Conservation (phyloP, 1,284 basidiomycete species). For the Ceratobasidium sp. region DNA sequence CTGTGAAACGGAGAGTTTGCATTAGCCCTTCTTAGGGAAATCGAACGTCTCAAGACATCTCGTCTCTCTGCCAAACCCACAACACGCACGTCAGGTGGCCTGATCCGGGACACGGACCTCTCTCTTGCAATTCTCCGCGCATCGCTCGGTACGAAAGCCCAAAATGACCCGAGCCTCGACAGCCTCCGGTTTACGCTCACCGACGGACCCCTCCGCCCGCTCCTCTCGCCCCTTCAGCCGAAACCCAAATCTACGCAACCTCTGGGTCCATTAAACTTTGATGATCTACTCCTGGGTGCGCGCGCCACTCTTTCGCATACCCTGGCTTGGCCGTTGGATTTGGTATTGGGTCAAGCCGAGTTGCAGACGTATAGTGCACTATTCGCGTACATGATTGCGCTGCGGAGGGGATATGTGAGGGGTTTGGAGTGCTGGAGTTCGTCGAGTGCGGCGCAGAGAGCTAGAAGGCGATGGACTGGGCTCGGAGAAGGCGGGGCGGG, state of each 20-base stretch:
- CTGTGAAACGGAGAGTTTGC: slow-evolving; percentile 86
- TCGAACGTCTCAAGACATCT: slow-evolving; percentile 77
- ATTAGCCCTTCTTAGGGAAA: slow-evolving; percentile 74
- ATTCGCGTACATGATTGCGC: slow-evolving; percentile 81
- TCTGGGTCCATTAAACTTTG: slow-evolving; percentile 61
- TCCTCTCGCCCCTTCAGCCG: slow-evolving; percentile 66
- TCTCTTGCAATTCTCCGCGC: slow-evolving; percentile 81
- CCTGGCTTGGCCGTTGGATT: slow-evolving; percentile 82
- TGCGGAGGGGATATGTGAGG: slow-evolving; percentile 80
- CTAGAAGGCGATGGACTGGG: slow-evolving; percentile 81
- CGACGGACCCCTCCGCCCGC: slow-evolving; percentile 75
- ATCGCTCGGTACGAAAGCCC: slow-evolving; percentile 82
- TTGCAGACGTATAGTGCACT: slow-evolving; percentile 75
- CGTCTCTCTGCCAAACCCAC: slow-evolving; percentile 67
- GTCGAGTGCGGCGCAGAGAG: slow-evolving; percentile 81
- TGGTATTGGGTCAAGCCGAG: slow-evolving; percentile 81
- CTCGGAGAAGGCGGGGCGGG: slow-evolving; percentile 82
- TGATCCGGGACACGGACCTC: slow-evolving; percentile 86
- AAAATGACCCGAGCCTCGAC: slow-evolving; percentile 75
- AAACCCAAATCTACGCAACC: slow-evolving; percentile 9
- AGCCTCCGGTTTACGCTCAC: slow-evolving; percentile 76
- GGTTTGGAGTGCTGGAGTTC: slow-evolving; percentile 83
- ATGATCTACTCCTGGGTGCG: slow-evolving; percentile 79
- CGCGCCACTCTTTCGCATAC: slow-evolving; percentile 70
- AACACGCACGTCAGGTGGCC: slow-evolving; percentile 58